phyloP scores from a whole-genome alignment of 371 early-diverging fungal species.

The Aphelidium insulamus region DNA sequence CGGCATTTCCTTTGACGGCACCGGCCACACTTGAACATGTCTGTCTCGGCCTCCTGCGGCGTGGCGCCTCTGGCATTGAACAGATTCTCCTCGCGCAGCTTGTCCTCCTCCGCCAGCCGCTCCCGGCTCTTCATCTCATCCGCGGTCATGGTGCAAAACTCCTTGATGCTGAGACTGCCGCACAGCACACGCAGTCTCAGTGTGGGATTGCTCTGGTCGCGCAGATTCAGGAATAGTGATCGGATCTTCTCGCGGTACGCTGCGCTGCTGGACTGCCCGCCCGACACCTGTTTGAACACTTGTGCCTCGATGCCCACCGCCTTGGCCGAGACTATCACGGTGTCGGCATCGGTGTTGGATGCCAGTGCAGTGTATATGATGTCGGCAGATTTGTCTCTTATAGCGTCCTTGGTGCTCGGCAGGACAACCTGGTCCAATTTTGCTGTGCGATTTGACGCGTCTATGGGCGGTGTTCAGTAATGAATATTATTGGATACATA shows the following conservation, averaged over 20 bases:
- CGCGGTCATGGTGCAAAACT: constrained; percentile 54
- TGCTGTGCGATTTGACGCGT: constrained; percentile 18
- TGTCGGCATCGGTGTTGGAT: constrained; percentile 31
- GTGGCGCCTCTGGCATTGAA: constrained; percentile 59
- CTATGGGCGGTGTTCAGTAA: constrained; percentile 6
- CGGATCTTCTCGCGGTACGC: constrained; percentile 62
- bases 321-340: constrained; percentile 29
- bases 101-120: constrained; percentile 38
- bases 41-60: constrained; percentile 62
- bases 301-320: constrained; percentile 41
- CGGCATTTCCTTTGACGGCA: constrained; percentile 71
- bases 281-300: constrained; percentile 28
- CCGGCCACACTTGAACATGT: constrained; percentile 83
- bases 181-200: constrained; percentile 45
- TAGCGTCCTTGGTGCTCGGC: constrained; percentile 31
- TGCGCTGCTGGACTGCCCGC: constrained; percentile 15
- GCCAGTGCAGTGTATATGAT: constrained; percentile 62
- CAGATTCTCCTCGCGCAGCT: constrained; percentile 43
- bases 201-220: constrained; percentile 55
- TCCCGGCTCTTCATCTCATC: constrained; percentile 79
- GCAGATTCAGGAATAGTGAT: constrained; percentile 52
- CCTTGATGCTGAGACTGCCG: constrained; percentile 32
- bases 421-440: constrained; percentile 33
- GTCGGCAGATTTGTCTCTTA: constrained; percentile 61
- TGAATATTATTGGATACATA: too few species aligned